These are phyloP conservation scores for Collybia mongolica DNA, from an alignment of 768 basidiomycete species.

Conservation along the genomic window DNA sequence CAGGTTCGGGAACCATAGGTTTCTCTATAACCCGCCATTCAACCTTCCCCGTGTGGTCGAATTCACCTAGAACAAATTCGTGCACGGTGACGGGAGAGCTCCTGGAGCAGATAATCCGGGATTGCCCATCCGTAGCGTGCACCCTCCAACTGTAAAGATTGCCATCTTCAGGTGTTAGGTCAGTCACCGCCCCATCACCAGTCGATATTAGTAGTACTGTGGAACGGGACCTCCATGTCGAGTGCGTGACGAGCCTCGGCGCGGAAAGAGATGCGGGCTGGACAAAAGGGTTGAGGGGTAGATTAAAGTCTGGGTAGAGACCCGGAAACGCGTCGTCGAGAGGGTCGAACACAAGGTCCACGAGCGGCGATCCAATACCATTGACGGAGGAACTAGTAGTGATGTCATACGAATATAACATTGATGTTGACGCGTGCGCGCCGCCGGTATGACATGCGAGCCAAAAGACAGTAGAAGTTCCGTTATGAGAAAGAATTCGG, in stretches of 20 bases:
- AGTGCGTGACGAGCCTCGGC: constrained; percentile 40
- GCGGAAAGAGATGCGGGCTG: constrained; percentile 9
- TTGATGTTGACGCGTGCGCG: constrained; percentile 55
- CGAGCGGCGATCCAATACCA: constrained; percentile 24
- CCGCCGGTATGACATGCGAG: constrained; percentile 55
- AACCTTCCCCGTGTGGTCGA: constrained; percentile 21
- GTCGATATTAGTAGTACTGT: constrained; percentile 48
- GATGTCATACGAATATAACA: constrained; percentile 46
- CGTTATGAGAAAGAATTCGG: constrained; percentile 34
- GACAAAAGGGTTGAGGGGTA: constrained; percentile 42
- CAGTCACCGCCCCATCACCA: constrained; percentile 34
- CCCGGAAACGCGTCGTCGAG: constrained; percentile 53
- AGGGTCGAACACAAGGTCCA: constrained; percentile 41
- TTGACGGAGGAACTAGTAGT: constrained; percentile 8
- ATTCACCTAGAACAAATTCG: constrained; percentile 47
- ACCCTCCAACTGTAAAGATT: constrained; percentile 53
- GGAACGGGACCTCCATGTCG: constrained; percentile 52
- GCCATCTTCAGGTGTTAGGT: constrained; percentile 40
- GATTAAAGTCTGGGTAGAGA: constrained; percentile 51
- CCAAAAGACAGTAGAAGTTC: constrained; percentile 42
- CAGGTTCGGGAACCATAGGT: constrained; percentile 33
- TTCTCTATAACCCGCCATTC: constrained; percentile 43
- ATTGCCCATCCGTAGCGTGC: constrained; percentile 43
- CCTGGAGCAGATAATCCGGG: constrained; percentile 43
- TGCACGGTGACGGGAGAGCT: constrained; percentile 47